Conservation (phyloP, 129 eudicot species). For the Tanacetum coccineum region DNA sequence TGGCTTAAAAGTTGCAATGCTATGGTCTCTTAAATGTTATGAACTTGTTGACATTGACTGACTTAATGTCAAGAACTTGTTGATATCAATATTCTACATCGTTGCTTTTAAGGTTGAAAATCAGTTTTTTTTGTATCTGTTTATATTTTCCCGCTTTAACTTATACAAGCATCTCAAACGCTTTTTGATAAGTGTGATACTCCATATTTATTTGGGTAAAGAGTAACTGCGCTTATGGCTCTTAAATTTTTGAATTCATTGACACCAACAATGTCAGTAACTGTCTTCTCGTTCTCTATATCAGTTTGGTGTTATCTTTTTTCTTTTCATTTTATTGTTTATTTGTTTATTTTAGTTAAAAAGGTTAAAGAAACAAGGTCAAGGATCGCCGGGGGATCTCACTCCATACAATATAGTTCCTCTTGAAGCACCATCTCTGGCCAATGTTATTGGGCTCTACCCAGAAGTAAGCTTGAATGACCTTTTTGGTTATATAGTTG, state of each 20-base stretch:
- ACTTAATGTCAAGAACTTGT: too few relatives aligned
- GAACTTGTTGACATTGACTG: too few relatives aligned
- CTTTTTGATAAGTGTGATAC: neutral
- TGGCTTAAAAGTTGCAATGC: too few relatives aligned
- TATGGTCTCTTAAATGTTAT: too few relatives aligned
- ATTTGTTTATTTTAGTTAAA: slow-evolving; percentile 49
- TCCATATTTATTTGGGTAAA: neutral
- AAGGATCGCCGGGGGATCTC: slow-evolving; percentile 75
- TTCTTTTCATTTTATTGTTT: neutral
- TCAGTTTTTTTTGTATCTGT: neutral
- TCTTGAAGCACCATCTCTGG: slow-evolving; percentile 74
- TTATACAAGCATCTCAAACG: neutral
- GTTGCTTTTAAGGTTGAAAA: too few relatives aligned
- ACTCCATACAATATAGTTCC: slow-evolving; percentile 87
- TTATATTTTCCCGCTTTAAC: neutral
- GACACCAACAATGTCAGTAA: neutral
- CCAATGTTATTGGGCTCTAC: too few relatives aligned
- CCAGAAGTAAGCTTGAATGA: too few relatives aligned
- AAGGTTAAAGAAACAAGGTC: slow-evolving; percentile 66
- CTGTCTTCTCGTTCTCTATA: neutral
- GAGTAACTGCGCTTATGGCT: neutral
- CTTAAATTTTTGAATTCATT: slow-evolving; percentile 7
- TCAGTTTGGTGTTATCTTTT: slow-evolving; percentile 1
- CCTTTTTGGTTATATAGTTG: too few relatives aligned
- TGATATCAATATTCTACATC: too few relatives aligned